These are phyloP conservation scores for Lipomyces japonicus DNA, from an alignment of 805 yeast genomes.

Conservation along the genomic window DNA sequence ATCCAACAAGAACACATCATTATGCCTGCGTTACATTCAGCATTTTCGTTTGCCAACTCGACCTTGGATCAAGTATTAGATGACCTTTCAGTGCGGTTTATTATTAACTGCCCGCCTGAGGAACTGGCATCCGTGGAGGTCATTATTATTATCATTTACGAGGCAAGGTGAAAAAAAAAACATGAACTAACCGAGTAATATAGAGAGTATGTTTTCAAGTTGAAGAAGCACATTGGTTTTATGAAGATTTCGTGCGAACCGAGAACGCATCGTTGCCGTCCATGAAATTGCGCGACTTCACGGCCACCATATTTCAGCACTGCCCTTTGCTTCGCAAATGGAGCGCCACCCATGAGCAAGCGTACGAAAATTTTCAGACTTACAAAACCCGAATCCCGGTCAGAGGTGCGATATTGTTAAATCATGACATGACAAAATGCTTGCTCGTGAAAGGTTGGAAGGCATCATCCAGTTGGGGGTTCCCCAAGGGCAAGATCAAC, in stretches of 20 bases:
- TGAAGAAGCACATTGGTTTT: constrained; percentile 98
- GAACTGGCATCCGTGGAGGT: constrained; percentile 71
- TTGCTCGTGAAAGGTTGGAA: constrained; percentile 82
- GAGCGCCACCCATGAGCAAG: constrained; percentile 46
- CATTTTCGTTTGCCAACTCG: constrained; percentile 49
- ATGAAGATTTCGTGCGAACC: constrained; percentile 73
- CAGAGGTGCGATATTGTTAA: constrained; percentile 88
- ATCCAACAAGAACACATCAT: too few species aligned
- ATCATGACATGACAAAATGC: constrained; percentile 54
- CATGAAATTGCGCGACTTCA: constrained; percentile 72
- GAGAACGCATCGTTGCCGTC: constrained; percentile 72
- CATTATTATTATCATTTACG: constrained; percentile 2
- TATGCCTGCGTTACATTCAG: constrained; percentile 8
- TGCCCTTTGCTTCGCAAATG: constrained; percentile 47
- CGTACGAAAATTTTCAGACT: constrained; percentile 70
- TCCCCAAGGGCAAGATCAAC: constrained; percentile 94
- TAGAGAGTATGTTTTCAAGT: constrained; percentile 83
- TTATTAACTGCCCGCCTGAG: constrained; percentile 87
- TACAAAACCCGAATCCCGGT: constrained; percentile 92
- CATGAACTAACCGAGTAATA: constrained; percentile 14
- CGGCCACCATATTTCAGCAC: constrained; percentile 72
- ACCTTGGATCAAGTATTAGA: constrained; percentile 72
- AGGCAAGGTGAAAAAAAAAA: background rate
- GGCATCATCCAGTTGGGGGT: constrained; percentile 76
- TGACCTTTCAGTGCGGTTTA: constrained; percentile 83